Conservation (phyloP, 805 yeast genomes). For the Dipodascus geniculatus region DNA sequence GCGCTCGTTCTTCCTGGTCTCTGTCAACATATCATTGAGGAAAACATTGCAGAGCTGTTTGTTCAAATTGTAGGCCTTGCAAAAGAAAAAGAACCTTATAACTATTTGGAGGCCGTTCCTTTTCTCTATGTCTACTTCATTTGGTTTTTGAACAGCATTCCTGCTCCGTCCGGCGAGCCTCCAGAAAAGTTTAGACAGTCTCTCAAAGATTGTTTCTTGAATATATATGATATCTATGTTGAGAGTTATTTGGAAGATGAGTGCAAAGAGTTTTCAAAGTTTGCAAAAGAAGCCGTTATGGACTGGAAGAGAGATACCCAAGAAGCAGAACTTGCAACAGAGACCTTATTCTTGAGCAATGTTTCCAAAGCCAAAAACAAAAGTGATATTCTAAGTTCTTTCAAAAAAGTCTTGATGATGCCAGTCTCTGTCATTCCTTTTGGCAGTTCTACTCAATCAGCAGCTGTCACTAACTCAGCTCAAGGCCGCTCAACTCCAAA, state of each 20-base stretch:
- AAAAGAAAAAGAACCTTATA: conserved; percentile 2
- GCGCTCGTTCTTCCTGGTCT: conserved; percentile 38
- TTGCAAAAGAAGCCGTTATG: conserved; percentile 19
- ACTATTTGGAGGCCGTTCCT: conserved; percentile 31
- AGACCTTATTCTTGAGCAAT: conserved; percentile 35
- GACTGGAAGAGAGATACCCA: conserved; percentile 26
- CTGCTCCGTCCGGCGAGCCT: conserved; percentile 22
- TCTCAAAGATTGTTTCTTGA: conserved; percentile 16
- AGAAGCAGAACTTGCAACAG: conserved; percentile 37
- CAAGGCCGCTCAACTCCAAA: conserved; percentile 4
- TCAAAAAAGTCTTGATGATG: conserved; percentile 35
- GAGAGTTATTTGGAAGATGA: conserved; percentile 23
- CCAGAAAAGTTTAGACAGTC: conserved; percentile 27
- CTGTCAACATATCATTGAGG: conserved; percentile 33
- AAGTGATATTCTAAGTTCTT: conserved; percentile 39
- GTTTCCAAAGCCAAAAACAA: conserved; percentile 35
- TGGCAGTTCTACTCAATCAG: no score
- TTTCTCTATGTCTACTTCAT: conserved; percentile 19
- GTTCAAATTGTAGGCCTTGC: conserved; percentile 16
- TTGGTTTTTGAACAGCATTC: conserved; percentile 9
- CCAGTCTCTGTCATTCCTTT: conserved; percentile 21
- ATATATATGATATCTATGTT: conserved; percentile 19
- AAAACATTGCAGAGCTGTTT: conserved; percentile 18
- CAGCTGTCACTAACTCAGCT: no score
- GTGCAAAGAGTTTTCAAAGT: conserved; percentile 15